phyloP scores from a whole-genome alignment of 2,329 filamentous ascomycete species.

The Karstenula rhodostoma region DNA sequence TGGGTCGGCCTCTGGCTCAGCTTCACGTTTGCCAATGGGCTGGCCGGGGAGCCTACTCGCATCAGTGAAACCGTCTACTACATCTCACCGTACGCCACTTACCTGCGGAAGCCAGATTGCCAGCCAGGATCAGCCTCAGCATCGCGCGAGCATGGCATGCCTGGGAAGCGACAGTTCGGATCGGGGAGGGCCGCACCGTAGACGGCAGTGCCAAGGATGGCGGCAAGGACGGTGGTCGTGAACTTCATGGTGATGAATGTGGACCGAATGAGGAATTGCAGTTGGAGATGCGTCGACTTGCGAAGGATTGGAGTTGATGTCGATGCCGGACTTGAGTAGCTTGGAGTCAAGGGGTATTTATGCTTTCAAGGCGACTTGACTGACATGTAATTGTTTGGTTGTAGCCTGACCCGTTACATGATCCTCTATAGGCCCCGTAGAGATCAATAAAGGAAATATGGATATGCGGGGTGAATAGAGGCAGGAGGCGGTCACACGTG shows the following conservation, averaged over 20 bases:
- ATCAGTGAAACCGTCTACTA: constrained; percentile 11
- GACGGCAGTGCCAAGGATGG: constrained; percentile 52
- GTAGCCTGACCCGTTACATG: neutral
- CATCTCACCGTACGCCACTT: neutral
- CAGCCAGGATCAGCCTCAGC: constrained; percentile 36
- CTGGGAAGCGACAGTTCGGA: constrained; percentile 31
- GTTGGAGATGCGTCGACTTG: constrained; percentile 13
- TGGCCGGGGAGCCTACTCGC: constrained; percentile 34
- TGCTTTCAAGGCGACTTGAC: constrained; percentile 4
- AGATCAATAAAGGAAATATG: constrained; percentile 9
- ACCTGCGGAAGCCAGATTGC: constrained; percentile 26
- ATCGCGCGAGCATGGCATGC: constrained; percentile 42
- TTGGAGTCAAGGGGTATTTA: constrained; percentile 22
- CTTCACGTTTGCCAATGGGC: constrained; percentile 39
- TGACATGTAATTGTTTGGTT: neutral
- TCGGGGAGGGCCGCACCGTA: constrained; percentile 50
- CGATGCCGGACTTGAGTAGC: constrained; percentile 19
- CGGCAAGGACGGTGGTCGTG: constrained; percentile 51
- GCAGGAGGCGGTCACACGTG: neutral
- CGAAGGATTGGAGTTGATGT: constrained; percentile 17
- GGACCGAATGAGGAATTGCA: constrained; percentile 28
- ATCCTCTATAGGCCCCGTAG: constrained; percentile 4
- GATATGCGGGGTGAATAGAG: neutral
- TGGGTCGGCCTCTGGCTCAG: constrained; percentile 40
- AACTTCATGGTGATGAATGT: constrained; percentile 57